Base-by-base conservation (phyloP, 2,329 filamentous ascomycete species). In the Cordyceps fumosorosea region DNA sequence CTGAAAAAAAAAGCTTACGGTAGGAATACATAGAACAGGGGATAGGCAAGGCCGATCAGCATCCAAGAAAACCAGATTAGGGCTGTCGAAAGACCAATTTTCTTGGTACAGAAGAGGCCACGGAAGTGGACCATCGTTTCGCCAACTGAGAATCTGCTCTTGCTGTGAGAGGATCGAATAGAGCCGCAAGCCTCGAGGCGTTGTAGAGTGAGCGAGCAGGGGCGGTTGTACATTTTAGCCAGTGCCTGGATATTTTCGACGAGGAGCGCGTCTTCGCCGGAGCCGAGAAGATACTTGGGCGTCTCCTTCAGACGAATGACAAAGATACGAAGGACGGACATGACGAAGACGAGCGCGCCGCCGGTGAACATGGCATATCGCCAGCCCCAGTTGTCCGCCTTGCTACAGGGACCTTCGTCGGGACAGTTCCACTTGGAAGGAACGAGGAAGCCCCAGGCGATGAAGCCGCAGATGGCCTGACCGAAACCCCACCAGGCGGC, bases 1-100 rank as follows among this genome's bases (percentile, higher is more conserved):
- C n/a, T 18, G 5, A 3, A 6, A 32, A 20, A 2, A 20, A 32
- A 7, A 20, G 73, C 76, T 65, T 71, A 81, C 76, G 85, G 85
- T 1, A 91, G 75, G 71, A 91, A 92, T 59, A 90, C 88, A 66
- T 89, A 89, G 73, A 89, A 92, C 0, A 92, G 77, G 0, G 89
- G 89, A 67, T 91, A 91, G 0, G 86, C 88, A 0, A 91, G 79
- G 7, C 89, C 88, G 40, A 90, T 89, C 2, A 89, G 69, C 0
- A 83, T 79, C 89, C 89, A 91, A 0, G 84, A 87, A 6, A 88
- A 69, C 83, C 86, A 89, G 65, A 91, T 84, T 63, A 91, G 74
- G 0, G 75, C 65, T 0, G 88, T 91, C 0, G 84, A 87, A 2
- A 86, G 69, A 1, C 76, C 83, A 61, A 90, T 83, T 62, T 78